Evolutionary conservation across 805 yeast species (phyloP).

Genomic region (Blastobotrys americana): DNA sequence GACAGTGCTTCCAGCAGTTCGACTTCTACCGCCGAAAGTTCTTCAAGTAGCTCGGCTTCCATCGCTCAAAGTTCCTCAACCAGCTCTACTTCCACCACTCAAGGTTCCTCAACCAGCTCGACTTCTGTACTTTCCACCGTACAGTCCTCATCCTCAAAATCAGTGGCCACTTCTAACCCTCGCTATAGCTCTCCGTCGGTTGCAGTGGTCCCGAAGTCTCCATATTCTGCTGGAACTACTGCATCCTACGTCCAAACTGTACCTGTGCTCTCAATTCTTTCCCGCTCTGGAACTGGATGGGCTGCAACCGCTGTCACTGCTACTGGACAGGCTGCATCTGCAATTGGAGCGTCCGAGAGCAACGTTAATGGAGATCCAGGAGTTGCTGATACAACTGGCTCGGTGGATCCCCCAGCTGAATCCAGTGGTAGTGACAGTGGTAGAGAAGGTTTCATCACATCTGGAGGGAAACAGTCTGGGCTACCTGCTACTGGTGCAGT

Average conservation of each 20-base stretch:
- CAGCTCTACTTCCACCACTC: not conserved
- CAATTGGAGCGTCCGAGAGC: too few species aligned
- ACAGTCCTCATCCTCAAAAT: not conserved
- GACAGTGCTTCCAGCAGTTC: constrained; percentile 1
- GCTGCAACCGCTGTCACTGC: not conserved
- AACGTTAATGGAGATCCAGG: too few species aligned
- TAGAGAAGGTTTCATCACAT: not conserved
- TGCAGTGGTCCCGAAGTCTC: not conserved
- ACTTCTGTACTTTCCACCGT: too few species aligned
- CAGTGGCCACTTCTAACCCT: too few species aligned
- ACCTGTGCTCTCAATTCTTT: not conserved
- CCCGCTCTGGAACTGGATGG: not conserved
- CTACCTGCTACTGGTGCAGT: not conserved
- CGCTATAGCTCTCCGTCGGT: too few species aligned
- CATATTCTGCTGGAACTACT: not conserved
- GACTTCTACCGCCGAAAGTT: not conserved
- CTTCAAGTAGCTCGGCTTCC: not conserved
- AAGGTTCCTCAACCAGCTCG: not conserved
- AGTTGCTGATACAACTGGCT: too few species aligned
- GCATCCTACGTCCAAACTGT: not conserved
- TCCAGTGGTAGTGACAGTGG: not conserved
- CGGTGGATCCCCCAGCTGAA: too few species aligned
- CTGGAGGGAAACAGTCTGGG: not conserved
- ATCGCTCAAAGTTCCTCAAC: not conserved
- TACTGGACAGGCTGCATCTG: not conserved